Conservation (phyloP, 176 grass and related monocot species). For the Aegilops speltoides region DNA sequence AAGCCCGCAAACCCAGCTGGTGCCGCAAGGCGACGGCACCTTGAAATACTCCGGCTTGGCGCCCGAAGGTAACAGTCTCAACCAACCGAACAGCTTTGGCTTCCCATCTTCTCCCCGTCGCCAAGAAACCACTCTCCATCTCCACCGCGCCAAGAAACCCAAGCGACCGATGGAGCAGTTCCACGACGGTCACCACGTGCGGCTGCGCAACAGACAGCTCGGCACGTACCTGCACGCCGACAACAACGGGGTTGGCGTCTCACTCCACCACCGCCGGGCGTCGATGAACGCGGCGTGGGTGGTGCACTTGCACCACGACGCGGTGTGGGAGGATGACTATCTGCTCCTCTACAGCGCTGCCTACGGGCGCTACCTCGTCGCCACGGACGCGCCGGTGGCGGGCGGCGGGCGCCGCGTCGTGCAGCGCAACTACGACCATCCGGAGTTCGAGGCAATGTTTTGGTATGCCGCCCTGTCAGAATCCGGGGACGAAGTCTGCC, state of each 20-base stretch:
- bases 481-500: background rate
- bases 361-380: constrained; percentile 24
- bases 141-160: background rate
- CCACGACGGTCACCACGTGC: background rate
- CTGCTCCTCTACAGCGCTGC: constrained; percentile 2
- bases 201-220: background rate
- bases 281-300: background rate
- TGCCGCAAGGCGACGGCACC: too few species aligned
- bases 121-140: background rate
- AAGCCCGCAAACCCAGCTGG: too few species aligned
- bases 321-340: too few species aligned
- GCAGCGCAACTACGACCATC: background rate
- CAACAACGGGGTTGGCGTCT: background rate
- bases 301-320: background rate
- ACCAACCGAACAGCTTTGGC: background rate
- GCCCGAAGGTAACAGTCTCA: too few species aligned
- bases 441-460: background rate
- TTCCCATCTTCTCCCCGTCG: background rate
- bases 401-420: background rate
- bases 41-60: too few species aligned
- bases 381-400: too few species aligned
- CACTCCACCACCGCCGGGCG: background rate
- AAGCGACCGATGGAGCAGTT: constrained; percentile 13
- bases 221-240: constrained; percentile 20
- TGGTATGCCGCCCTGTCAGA: background rate